Evolutionary conservation across 1,139 yeast species (phyloP), one percentile per base, ranked within the genome.

Genomic region (Meyerozyma athensensis): DNA sequence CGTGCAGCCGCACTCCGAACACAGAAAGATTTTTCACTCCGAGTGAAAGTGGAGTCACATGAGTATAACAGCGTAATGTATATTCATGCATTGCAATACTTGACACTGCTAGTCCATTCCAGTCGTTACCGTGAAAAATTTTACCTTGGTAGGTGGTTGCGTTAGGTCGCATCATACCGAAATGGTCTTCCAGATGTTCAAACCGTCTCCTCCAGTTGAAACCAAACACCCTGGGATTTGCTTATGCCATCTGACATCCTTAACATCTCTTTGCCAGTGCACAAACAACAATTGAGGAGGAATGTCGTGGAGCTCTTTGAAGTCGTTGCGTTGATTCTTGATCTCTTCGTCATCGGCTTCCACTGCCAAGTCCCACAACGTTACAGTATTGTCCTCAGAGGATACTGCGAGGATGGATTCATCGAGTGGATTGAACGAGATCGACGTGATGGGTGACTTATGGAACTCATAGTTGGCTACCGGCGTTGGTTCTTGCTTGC

Each of bases 311-410:
- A 92, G 71, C 50, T 87, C 97, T 52, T 81, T 80, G 26, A 77
- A 69, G 54, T 82, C 89, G 45, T 71, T 69, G 52, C 77, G 72
- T 63, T 86, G 96, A 53, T 82, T 84, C 39, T 82, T 77, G 46
- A 87, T 83, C 63, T 89, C 96, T 59, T 89, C 97, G 56, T 89
- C 96, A 63, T 89, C 97, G 7, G 96, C 96, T 65, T 89, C 97
- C 18, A 89, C 97, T 7, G 96, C 92, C 58, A 89, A 72, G 68
- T 89, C 97, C 99, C 99, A 92, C 45, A 92, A 68, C 1, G 97
- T 89, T 7, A 92, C 97, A 9, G 97, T 92, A 58, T 87, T 87
- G 61, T 94, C 98, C 59, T 90, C 97, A 1, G 96, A 86, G 5
- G 95, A 89, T 17, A 92, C 97, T 2, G 97, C 97, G 40, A 92